Evolutionary conservation across 2,329 filamentous ascomycete genomes (phyloP), one percentile per base, ranked within the genome.

Genomic region (Aspergillus clavatus): DNA sequence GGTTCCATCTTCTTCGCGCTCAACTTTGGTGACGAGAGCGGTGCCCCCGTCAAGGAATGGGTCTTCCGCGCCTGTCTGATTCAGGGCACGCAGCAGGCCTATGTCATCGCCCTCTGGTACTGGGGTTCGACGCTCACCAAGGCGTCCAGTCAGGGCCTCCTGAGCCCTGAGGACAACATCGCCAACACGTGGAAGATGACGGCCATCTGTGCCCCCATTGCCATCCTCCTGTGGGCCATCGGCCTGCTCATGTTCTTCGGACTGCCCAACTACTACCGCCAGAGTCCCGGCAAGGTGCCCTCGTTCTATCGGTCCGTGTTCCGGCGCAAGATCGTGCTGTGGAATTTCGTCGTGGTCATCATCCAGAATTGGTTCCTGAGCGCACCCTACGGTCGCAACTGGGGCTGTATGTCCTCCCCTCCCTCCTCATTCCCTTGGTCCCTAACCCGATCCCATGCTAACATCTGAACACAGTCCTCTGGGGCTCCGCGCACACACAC

Each of bases 361-460:
- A 67, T 84, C 23, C 81, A 84, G 59, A 84, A 84, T 63, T 82
- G 81, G 72, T 84, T 80, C 68, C 72, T 84, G 18, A 79, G 77
- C 11, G 74, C 81, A 0, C 80, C 78, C 1, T 84, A 83, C 55
- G 82, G 82, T 28, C 76, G 82, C 41, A 84, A 82, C 60, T 85
- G 82, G 82, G 68, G 70, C 28, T 85, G 75, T 65, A 48, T 56
- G 62, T 48, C n/a, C 12, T 6, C 8, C 16, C 12, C 4, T 18
- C 14, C 16, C n/a, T n/a, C n/a, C n/a, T n/a, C n/a, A n/a, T n/a
- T n/a, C n/a, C n/a, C n/a, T n/a, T n/a, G n/a, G n/a, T n/a, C n/a
- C n/a, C n/a, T n/a, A n/a, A n/a, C n/a, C n/a, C n/a, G n/a, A n/a
- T n/a, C n/a, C 11, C 5, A 6, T 18, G 6, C 31, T 35, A 5